phyloP scores from a whole-genome alignment of 2,329 filamentous ascomycete species.

The Fusarium haematococcum region DNA sequence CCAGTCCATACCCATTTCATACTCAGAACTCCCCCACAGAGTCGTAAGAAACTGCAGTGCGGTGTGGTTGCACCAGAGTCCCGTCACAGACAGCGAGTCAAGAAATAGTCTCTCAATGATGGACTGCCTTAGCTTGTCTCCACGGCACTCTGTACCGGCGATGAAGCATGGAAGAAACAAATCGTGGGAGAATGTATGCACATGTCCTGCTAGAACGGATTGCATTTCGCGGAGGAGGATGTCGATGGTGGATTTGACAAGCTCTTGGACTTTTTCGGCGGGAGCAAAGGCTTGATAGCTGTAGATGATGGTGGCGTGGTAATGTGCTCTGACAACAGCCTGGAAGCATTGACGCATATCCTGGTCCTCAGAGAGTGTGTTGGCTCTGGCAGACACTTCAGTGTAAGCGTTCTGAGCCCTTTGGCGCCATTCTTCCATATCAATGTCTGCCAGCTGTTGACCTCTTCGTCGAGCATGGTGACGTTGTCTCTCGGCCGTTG shows the following conservation, averaged over 20 bases:
- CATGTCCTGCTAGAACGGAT: neutral
- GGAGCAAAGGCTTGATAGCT: slow-evolving; percentile 32
- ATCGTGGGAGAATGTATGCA: slow-evolving; percentile 7
- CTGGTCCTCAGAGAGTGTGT: neutral
- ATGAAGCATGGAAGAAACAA: slow-evolving; percentile 13
- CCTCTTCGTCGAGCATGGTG: neutral
- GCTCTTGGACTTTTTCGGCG: neutral
- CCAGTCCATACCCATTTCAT: neutral
- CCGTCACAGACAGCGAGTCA: slow-evolving; percentile 3
- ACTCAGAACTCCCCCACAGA: neutral
- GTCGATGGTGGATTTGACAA: neutral
- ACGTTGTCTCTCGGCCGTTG: slow-evolving; percentile 6
- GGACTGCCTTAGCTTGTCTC: neutral
- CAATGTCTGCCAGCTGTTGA: neutral
- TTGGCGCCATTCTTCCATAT: slow-evolving; percentile 7
- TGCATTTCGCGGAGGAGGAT: slow-evolving; percentile 5
- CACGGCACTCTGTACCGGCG: slow-evolving; percentile 14
- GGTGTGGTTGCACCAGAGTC: slow-evolving; percentile 17
- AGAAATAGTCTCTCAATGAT: slow-evolving; percentile 6
- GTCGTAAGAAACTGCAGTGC: slow-evolving; percentile 10
- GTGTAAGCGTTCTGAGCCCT: neutral
- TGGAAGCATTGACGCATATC: slow-evolving; percentile 21
- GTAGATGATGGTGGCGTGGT: slow-evolving; percentile 34
- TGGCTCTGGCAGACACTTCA: neutral
- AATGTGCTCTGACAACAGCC: slow-evolving; percentile 27